Evolutionary conservation across 306 rosid genomes (phyloP).

Genomic region (Vigna hirtella): DNA sequence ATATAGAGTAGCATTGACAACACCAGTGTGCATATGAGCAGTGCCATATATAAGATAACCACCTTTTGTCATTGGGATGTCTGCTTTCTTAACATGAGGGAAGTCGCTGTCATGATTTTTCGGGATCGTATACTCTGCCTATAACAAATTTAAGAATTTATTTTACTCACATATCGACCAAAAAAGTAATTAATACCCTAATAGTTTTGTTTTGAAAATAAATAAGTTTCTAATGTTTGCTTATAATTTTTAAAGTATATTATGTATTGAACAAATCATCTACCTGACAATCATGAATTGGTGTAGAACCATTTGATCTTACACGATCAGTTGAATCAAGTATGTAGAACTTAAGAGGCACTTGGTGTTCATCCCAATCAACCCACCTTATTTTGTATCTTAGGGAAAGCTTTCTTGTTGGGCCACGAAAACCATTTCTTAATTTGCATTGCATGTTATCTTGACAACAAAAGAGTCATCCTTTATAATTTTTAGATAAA

Average conservation of each 20-base stretch:
- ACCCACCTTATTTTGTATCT: slow-evolving; percentile 35
- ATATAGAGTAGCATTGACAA: background rate
- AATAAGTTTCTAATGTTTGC: no score
- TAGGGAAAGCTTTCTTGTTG: background rate
- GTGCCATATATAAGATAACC: background rate
- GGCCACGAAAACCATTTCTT: background rate
- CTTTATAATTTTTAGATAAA: background rate
- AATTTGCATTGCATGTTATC: background rate
- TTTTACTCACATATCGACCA: no score
- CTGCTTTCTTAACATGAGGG: background rate
- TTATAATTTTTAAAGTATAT: no score
- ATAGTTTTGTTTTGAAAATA: no score
- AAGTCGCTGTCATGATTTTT: no score
- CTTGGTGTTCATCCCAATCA: slow-evolving; percentile 14
- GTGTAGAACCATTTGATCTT: background rate
- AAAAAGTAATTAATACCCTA: no score
- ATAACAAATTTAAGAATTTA: no score
- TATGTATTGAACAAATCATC: no score
- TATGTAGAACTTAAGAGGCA: slow-evolving; percentile 22
- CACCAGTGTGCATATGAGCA: background rate
- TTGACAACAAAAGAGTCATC: slow-evolving; percentile 28
- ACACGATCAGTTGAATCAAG: background rate
- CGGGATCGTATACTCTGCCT: background rate
- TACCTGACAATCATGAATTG: background rate
- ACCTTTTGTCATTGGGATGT: background rate